Evolutionary conservation across 208 protist species (phyloP).

Genomic region (Naegleria gruberi): DNA sequence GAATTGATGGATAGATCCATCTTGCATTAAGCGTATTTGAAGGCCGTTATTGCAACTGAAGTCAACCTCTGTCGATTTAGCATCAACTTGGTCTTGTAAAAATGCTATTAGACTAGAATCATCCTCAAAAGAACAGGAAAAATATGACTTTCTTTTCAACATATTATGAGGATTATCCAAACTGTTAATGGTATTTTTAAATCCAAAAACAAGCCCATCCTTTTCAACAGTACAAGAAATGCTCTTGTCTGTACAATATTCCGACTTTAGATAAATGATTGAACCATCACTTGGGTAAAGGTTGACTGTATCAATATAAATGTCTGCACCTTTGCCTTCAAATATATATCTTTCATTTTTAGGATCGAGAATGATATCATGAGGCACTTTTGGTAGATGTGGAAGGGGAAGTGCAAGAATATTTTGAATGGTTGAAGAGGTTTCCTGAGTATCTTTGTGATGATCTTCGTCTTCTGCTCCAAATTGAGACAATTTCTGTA

Average conservation of each 20-base stretch:
- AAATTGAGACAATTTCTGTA: not conserved
- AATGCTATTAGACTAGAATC: not conserved
- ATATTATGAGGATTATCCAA: not conserved
- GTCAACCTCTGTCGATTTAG: not conserved
- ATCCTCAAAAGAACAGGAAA: not conserved
- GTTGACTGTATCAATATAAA: not conserved
- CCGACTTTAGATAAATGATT: not conserved
- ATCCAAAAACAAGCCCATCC: not conserved
- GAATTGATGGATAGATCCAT: not conserved
- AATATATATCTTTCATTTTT: not conserved
- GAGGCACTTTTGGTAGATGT: not conserved
- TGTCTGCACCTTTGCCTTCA: not conserved
- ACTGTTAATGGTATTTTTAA: not conserved
- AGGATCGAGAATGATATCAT: not conserved
- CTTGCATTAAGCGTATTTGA: not conserved
- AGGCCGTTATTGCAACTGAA: not conserved
- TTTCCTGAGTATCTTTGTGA: not conserved
- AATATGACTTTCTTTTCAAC: not conserved
- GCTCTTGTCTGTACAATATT: not conserved
- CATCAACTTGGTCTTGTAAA: not conserved
- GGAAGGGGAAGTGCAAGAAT: not conserved
- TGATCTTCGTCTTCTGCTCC: not conserved
- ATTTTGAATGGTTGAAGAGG: not conserved
- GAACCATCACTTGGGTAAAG: not conserved
- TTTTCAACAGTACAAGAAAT: not conserved